phyloP scores from a whole-genome alignment of 768 basidiomycete species.

The Lenzites betulinus region DNA sequence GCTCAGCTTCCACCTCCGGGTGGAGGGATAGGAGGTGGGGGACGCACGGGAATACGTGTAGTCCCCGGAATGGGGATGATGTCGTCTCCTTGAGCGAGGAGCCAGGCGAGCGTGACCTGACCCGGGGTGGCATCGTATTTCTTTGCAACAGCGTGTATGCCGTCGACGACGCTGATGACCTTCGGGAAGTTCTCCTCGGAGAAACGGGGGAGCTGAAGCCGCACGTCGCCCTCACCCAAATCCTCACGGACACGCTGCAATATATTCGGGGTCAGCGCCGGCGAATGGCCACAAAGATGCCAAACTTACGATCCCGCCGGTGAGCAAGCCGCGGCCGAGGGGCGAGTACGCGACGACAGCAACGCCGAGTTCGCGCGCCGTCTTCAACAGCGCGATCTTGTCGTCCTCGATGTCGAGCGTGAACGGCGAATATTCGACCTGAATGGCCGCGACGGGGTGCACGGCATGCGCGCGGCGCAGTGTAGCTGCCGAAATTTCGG shows the following conservation, averaged over 20 bases:
- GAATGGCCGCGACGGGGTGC: slow-evolving; percentile 45
- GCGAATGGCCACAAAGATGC: too few species aligned
- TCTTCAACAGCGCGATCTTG: slow-evolving; percentile 40
- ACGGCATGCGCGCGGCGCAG: slow-evolving; percentile 38
- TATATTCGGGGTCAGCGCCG: too few species aligned
- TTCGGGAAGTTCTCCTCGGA: slow-evolving; percentile 47
- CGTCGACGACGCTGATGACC: slow-evolving; percentile 40
- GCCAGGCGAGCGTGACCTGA: slow-evolving; percentile 38
- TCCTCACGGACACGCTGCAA: slow-evolving; percentile 35
- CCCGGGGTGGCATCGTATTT: slow-evolving; percentile 35
- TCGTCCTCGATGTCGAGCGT: slow-evolving; percentile 46
- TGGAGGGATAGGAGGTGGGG: neutral
- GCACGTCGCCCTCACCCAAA: slow-evolving; percentile 32
- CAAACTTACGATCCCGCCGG: slow-evolving; percentile 29
- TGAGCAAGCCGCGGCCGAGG: slow-evolving; percentile 34
- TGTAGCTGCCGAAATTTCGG: slow-evolving; percentile 28
- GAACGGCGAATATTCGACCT: slow-evolving; percentile 49
- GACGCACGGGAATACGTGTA: slow-evolving; percentile 1
- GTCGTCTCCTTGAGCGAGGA: slow-evolving; percentile 32
- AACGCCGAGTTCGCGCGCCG: slow-evolving; percentile 46
- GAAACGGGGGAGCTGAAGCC: slow-evolving; percentile 28
- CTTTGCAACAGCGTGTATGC: slow-evolving; percentile 35
- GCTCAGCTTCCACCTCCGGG: neutral
- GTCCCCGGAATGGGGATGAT: slow-evolving; percentile 20
- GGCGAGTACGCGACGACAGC: slow-evolving; percentile 48